Conservation (phyloP, 2,329 filamentous ascomycete species). For the Gaeumannomyces tritici region DNA sequence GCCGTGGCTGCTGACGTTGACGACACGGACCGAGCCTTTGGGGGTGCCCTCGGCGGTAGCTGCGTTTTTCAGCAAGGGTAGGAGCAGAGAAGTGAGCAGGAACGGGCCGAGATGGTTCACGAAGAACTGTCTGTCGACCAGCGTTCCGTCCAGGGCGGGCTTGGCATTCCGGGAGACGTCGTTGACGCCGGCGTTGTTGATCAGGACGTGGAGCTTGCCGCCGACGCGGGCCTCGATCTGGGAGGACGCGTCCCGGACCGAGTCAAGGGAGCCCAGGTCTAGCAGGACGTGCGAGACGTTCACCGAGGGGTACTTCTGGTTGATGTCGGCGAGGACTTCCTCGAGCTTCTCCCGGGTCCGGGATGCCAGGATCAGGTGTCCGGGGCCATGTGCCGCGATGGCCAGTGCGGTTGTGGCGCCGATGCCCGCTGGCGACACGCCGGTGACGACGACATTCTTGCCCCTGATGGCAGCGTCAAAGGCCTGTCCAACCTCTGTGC, state of each 20-base stretch:
- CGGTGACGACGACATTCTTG: slow-evolving; percentile 19
- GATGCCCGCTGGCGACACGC: slow-evolving; percentile 30
- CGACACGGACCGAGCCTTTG: slow-evolving; percentile 20
- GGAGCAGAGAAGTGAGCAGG: slow-evolving; percentile 33
- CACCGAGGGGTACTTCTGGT: slow-evolving; percentile 18
- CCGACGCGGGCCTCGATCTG: slow-evolving; percentile 14
- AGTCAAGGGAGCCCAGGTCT: slow-evolving; percentile 22
- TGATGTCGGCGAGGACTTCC: slow-evolving; percentile 26
- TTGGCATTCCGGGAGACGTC: slow-evolving; percentile 20
- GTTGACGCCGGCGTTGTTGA: slow-evolving; percentile 32
- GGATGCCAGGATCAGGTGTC: slow-evolving; percentile 31
- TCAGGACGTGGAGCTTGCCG: slow-evolving; percentile 25
- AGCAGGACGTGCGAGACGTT: slow-evolving; percentile 17
- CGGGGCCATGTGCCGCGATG: slow-evolving; percentile 32
- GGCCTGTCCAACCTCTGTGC: slow-evolving; percentile 10
- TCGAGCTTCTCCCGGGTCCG: slow-evolving; percentile 32
- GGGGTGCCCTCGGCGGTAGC: slow-evolving; percentile 10
- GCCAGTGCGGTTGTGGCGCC: slow-evolving; percentile 29
- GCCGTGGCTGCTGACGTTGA: slow-evolving; percentile 29
- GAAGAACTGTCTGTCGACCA: slow-evolving; percentile 13
- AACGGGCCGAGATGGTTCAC: slow-evolving; percentile 39
- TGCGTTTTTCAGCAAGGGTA: slow-evolving; percentile 26
- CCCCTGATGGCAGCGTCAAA: slow-evolving; percentile 9
- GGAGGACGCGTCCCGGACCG: slow-evolving; percentile 22
- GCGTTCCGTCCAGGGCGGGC: slow-evolving; percentile 19